Evolutionary conservation across 176 grass and related monocot species (phyloP), one percentile per base, ranked within the genome.

Genomic region (Pontederia paniculata): DNA sequence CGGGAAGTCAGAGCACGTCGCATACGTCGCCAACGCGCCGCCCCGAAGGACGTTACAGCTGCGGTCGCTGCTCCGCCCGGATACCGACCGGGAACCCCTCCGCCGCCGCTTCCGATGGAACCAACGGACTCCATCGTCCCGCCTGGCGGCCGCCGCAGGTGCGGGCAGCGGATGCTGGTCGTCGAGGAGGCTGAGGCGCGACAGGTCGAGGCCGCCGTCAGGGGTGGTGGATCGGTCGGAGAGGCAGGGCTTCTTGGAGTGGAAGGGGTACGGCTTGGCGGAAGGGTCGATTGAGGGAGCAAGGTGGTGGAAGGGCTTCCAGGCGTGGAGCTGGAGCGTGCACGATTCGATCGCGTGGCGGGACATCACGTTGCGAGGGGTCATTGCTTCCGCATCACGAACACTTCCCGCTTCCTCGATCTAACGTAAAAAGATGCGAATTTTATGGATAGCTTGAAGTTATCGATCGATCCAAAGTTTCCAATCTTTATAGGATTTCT

Each of bases 1-100:
- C 6, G 83, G 86, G 70, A 89, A 81, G 45, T 84, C 81, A 14
- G 86, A 89, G 81, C 86, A 89, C n/a, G 86, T 89, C 17, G 80
- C 86, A 54, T 72, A 72, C 0, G 69, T 57, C 8, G 57, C 69
- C 1, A 57, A 72, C n/a, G 58, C 46, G 31, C 69, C 48, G 47
- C 69, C 69, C 12, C 46, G 69, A 13, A 16, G 69, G 23, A 57
- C 48, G 8, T 80, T 81, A 60, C 80, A 69, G 44, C 86, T 75
- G 42, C 80, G 86, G 55, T 89, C 86, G 67, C 80, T 84, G 77
- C 86, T 84, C 61, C 86, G 86, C 2, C 81, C 86, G 37, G 86
- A 89, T 9, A 89, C 80, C 15, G 86, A 89, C 21, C 77, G 80
- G 31, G 81, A 89, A 6, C 63, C 85, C 12, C 70, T 60, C 42